A percentile compares a stretch with the other conserved stretches of the same genome.
Evolutionary conservation across 2,329 filamentous ascomycete genomes (phyloP).

Genomic region (Paramyrothecium roridum): DNA sequence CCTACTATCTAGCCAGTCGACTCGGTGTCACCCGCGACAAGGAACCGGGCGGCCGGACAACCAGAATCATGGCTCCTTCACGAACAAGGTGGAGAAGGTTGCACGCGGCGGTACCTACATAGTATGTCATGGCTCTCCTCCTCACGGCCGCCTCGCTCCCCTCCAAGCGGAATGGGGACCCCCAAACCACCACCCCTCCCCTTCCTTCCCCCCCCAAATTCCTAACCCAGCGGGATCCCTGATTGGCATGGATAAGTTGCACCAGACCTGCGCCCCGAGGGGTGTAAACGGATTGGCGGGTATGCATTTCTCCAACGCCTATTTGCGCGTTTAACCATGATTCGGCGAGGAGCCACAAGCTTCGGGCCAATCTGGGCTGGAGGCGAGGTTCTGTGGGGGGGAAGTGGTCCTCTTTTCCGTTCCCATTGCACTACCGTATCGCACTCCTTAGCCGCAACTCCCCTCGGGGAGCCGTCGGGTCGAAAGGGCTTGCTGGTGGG

Average conservation of each 20-base stretch:
- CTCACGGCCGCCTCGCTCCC: background rate
- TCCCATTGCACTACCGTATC: no score
- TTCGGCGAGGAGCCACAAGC: background rate
- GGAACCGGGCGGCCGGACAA: no score
- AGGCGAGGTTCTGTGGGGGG: background rate
- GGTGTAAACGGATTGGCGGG: background rate
- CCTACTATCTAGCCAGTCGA: no score
- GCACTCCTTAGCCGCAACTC: no score
- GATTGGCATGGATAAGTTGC: slow-evolving; percentile 13
- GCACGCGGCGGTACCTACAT: no score
- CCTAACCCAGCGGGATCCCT: slow-evolving; percentile 8
- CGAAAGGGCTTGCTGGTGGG: no score
- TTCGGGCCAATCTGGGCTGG: background rate
- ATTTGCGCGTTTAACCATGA: slow-evolving; percentile 24
- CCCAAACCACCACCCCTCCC: background rate
- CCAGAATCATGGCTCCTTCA: background rate
- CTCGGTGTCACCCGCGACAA: no score
- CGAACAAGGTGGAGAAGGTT: background rate
- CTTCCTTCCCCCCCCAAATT: background rate
- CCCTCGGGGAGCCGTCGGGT: no score
- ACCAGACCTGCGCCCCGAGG: background rate
- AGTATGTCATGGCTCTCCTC: background rate
- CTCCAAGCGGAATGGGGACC: background rate
- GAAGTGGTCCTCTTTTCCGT: background rate
- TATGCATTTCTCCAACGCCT: slow-evolving; percentile 7